Base-by-base conservation (phyloP, 805 yeast genomes). In the Barnettozyma vustinii region DNA sequence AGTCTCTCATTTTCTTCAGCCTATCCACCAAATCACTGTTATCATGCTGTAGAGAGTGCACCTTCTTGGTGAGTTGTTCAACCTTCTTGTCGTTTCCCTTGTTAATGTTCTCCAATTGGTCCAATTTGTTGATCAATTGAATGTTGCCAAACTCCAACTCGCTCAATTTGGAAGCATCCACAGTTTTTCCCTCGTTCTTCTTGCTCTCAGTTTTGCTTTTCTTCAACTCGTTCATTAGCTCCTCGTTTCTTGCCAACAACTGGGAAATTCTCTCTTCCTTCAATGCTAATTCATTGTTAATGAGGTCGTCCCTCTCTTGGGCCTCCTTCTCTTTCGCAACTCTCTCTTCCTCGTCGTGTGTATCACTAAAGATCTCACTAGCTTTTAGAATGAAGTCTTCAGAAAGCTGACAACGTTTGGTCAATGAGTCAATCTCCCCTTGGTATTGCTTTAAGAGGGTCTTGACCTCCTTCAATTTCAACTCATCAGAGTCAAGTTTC, bases 341-440 rank as follows among this genome's bases (percentile, higher is more conserved):
- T 46, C 86, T 88, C 19, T 75, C 70, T n/a, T 44, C 47, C 19
- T 36, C 40, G 12, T 27, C 27, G 6, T 21, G 7, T 10, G 36
- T 27, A 16, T 44, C 40, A 9, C 18, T 15, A 10, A 20, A 27
- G 4, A 26, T 44, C n/a, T 44, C 51, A 27, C 36, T 40, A 8
- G 87, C 72, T 18, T 82, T 80, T 62, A 90, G 79, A 59, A 94
- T 84, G 27, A 81, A 74, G 36, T 75, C 71, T 60, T 94, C 98
- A 1, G 87, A 80, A 41, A 66, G 71, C 61, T 91, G 88, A 47
- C 87, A 81, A 53, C 94, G 80, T 55, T 80, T 79, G 1, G 97
- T 87, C 54, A 92, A 71, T 39, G 74, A 70, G 63, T 92, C 99
- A 58, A 92, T 87, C 62, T 90, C 97, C 49, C 82, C 79, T 66